phyloP scores from a whole-genome alignment of 345 rosid genomes.

The Moricandia moricandioides region DNA sequence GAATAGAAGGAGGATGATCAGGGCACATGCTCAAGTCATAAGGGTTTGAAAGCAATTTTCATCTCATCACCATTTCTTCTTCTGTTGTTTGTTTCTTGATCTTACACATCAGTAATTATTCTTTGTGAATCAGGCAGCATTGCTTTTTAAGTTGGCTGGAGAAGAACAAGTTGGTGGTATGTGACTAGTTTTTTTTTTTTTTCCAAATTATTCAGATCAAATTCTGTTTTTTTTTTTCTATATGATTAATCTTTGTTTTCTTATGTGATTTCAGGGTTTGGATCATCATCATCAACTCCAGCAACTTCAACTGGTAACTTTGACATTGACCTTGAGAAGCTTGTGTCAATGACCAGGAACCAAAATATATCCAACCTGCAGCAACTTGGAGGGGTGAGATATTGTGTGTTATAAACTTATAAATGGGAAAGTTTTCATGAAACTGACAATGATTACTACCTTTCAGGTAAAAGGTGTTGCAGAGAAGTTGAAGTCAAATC shows the following conservation, averaged over 20 bases:
- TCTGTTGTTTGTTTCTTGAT: not conserved
- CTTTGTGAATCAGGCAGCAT: conserved; percentile 68
- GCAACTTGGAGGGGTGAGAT: conserved; percentile 73
- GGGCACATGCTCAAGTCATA: conserved; percentile 95
- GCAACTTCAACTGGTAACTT: conserved; percentile 55
- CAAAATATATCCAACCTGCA: conserved; percentile 58
- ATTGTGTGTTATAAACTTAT: not conserved
- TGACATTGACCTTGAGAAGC: conserved; percentile 70
- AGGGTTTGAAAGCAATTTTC: conserved; percentile 43
- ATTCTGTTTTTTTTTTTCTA: not conserved
- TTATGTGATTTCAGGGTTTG: conserved; percentile 33
- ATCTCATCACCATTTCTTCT: not conserved
- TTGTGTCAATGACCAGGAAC: conserved; percentile 74
- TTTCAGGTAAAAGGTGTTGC: conserved; percentile 73
- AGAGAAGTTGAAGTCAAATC: conserved; percentile 54
- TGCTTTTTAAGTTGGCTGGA: conserved; percentile 87
- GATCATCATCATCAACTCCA: conserved; percentile 32
- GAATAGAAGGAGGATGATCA: conserved; percentile 69
- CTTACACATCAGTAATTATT: not conserved
- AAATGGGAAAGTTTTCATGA: not conserved
- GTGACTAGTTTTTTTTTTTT: not conserved
- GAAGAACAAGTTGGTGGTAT: conserved; percentile 58
- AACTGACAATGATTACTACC: conserved; percentile 8
- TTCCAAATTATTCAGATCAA: not conserved
- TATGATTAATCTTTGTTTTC: not conserved